Base-by-base conservation (phyloP, 2,329 filamentous ascomycete species). In the Alternaria hordeiaustralica region DNA sequence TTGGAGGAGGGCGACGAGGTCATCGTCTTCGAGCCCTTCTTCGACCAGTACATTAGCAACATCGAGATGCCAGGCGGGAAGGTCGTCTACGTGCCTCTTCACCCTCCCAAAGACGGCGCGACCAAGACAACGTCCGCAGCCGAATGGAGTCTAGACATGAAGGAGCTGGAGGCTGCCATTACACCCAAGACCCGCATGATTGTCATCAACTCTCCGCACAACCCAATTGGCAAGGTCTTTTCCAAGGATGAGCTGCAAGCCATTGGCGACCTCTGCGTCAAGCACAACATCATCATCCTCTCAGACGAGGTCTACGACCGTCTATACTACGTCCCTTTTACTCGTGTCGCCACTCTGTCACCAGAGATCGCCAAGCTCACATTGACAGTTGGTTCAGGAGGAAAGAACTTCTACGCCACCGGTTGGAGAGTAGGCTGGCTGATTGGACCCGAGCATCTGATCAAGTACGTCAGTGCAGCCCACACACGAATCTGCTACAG, bases 31-130 rank as follows among this genome's bases (percentile, higher is more conserved):
- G 96, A 99, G 83, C 96, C 96, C 11, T 99, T 97, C 83, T 99
- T 98, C 79, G 96, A 99, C 82, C 96, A 99, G 89, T 97, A 98
- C 80, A 97, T 99, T 71, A 94, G 91, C 84, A 99, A 99, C 82
- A 98, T 99, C 68, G 92, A 97, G 81, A 98, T 99, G 94, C 90
- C 96, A 1, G 96, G 96, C 55, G 96, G 96, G 70, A 96, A 91
- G 78, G 93, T 98, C 68, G 91, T 95, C 71, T 98, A 97, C 78
- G 95, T 98, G 23, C 94, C 96, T n/a, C 85, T 99, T 78, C 92
- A 96, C 66, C 95, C 96, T 26, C 96, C 96, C 10, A 86, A 87
- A 67, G 89, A 93, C 49, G 96, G 96, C 55, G 91, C 89, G 5
- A 88, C 86, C 43, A 88, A 90, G 80, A 97, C 92, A 0, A 93